Evolutionary conservation across 345 rosid species (phyloP).

Genomic region (Brassica napus): DNA sequence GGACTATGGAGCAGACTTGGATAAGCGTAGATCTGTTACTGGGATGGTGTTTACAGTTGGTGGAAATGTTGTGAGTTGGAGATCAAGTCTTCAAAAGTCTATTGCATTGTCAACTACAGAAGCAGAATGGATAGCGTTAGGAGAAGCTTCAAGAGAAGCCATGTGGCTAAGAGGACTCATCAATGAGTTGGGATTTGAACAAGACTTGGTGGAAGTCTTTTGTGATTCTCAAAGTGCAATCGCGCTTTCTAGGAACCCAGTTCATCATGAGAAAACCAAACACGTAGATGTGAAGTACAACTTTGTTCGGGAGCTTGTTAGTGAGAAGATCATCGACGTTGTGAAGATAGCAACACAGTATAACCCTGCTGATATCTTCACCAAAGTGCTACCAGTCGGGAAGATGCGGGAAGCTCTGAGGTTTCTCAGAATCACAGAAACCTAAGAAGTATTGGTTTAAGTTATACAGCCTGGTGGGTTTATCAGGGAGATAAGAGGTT

Average conservation of each 20-base stretch:
- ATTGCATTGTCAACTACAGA: background rate
- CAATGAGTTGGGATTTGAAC: background rate
- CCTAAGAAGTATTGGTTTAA: background rate
- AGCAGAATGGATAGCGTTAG: background rate
- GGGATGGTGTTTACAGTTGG: background rate
- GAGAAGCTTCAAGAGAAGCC: background rate
- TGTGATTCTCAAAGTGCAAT: background rate
- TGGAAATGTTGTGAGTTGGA: background rate
- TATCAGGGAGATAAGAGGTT: background rate
- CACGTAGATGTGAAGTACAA: too few relatives aligned
- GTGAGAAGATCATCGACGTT: background rate
- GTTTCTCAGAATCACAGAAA: background rate
- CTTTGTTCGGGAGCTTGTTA: background rate
- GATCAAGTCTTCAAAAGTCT: background rate
- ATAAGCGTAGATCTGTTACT: background rate
- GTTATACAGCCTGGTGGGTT: too few relatives aligned
- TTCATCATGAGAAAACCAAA: background rate
- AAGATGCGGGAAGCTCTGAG: background rate
- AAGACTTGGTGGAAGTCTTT: background rate
- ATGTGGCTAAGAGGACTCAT: background rate
- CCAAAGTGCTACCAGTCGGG: background rate
- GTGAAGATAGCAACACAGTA: background rate
- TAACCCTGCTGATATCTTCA: background rate
- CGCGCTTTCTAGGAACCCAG: background rate
- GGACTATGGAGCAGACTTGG: background rate